phyloP scores from a whole-genome alignment of 2,329 filamentous ascomycete species.

The Coniochaeta hoffmannii region DNA sequence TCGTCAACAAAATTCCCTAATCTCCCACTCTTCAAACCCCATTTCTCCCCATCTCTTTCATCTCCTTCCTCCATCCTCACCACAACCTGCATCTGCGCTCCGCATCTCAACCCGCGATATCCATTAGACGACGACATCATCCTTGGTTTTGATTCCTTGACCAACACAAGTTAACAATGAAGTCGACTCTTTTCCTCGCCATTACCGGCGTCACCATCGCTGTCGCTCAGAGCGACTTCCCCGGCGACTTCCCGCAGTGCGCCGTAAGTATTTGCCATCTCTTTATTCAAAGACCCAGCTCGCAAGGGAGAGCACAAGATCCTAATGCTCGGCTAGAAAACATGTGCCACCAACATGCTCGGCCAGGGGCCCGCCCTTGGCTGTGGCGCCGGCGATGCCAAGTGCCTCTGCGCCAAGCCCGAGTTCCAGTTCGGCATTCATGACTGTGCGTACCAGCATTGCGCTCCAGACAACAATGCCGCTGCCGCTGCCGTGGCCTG shows the following conservation, averaged over 20 bases:
- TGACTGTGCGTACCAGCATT: slow-evolving; percentile 37
- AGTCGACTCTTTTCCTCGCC: slow-evolving; percentile 32
- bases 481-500: slow-evolving; percentile 29
- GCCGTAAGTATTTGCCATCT: slow-evolving; percentile 38
- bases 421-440: slow-evolving; percentile 42
- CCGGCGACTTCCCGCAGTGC: slow-evolving; percentile 37
- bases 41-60: neutral
- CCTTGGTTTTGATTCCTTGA: slow-evolving; percentile 9
- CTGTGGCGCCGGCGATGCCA: slow-evolving; percentile 32
- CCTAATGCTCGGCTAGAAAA: slow-evolving; percentile 25
- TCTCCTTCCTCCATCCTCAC: neutral
- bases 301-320: neutral
- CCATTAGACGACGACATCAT: slow-evolving; percentile 4
- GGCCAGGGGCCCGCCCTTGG: slow-evolving; percentile 34
- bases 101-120: neutral
- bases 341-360: slow-evolving; percentile 46
- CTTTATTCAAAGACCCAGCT: too few relatives aligned
- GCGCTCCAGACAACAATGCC: slow-evolving; percentile 15
- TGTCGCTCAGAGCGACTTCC: slow-evolving; percentile 29
- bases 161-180: slow-evolving; percentile 37
- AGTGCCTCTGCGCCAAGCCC: slow-evolving; percentile 38
- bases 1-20: neutral
- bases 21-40: slow-evolving; percentile 1
- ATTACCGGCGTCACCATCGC: slow-evolving; percentile 31
- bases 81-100: neutral